Evolutionary conservation across 192 early-diverging fungal genomes (phyloP), one percentile per base, ranked within the genome.

Genomic region (Rhizoclosmatium sp.): DNA sequence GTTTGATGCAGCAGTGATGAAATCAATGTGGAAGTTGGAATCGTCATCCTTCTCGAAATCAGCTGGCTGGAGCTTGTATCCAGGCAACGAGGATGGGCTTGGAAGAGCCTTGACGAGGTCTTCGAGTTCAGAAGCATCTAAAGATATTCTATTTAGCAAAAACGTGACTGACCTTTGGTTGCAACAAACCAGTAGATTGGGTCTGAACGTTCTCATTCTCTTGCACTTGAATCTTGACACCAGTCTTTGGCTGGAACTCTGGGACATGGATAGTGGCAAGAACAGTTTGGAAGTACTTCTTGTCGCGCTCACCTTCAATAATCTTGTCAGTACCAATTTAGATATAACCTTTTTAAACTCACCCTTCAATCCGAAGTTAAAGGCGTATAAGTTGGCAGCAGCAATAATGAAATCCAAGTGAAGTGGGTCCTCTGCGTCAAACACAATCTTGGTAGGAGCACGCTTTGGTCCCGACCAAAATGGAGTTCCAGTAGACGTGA

Each of bases 31-130:
- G 91, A 96, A 97, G 89, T 99, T 99, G 82, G 91, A 93, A 78
- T 99, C 98, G 82, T 99, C 98, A 82, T 99, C 98, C 90, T 99
- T 99, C 83, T 99, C 98, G 84, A 99, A 99, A 71, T 99, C 97
- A 12, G 91, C 93, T 31, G 97, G 96, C 49, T 84, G 89, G 65
- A 99, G 88, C 66, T 95, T 93, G 82, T 94, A 90, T 49, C 94
- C 94, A 23, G 93, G 93, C 75, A 97, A 83, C 45, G 86, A 87
- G n/a, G 93, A 88, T 3, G 95, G 93, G 19, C 89, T 82, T 2
- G 97, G 97, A 16, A 99, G 82, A 3, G 86, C 79, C 47, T 87
- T 80, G 48, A 94, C 83, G 65, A 97, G 67, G 16, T 82, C 82
- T 60, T 96, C 91, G 23, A 98, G 80, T 61, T 91, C 89, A 39